Evolutionary conservation across 2,329 filamentous ascomycete species (phyloP), one percentile per base, ranked within the genome.

Genomic region (Ustulina deusta): DNA sequence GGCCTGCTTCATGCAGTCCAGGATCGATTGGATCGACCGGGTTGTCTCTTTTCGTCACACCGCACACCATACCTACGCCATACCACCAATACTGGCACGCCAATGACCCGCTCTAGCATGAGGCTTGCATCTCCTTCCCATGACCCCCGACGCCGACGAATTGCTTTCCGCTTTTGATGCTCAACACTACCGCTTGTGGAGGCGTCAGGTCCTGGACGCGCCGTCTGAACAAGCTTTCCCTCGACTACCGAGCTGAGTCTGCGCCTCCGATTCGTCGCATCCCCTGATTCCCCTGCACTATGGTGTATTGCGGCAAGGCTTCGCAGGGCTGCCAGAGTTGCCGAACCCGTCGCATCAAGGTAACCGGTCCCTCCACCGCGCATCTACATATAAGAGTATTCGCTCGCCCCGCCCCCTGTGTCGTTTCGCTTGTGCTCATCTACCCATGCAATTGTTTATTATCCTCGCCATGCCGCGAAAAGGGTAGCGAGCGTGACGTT

Each of bases 231-330:
- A 65, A 68, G 69, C 69, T 59, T 40, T 49, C 63, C 63, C 17
- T 60, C 61, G 38, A 55, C 60, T 52, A 51, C 40, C 48, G 40
- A 57, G 42, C 56, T 25, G 48, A 38, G 40, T 22, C 49, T 27
- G 49, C 34, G 25, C 40, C 55, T 72, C 66, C 70, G 71, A 75
- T 74, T 76, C 74, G 74, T 36, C 73, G 74, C 58, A 52, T 61
- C 69, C 34, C 56, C 54, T 68, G 61, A 74, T 69, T 66, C 71
- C 70, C 58, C 48, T 70, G 68, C 74, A 73, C 71, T 74, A 87
- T 87, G 85, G 85, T 87, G 52, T 87, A 86, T 77, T 87, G 85
- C 72, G 85, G 85, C 51, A 87, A 87, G 75, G 85, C 85, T 72
- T 87, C 85, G 6, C 81, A 85, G 74, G 85, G 84, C 73, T 87